Base-by-base conservation (phyloP, 1,139 yeast species). In the Debaryomyces psychrophilus region DNA sequence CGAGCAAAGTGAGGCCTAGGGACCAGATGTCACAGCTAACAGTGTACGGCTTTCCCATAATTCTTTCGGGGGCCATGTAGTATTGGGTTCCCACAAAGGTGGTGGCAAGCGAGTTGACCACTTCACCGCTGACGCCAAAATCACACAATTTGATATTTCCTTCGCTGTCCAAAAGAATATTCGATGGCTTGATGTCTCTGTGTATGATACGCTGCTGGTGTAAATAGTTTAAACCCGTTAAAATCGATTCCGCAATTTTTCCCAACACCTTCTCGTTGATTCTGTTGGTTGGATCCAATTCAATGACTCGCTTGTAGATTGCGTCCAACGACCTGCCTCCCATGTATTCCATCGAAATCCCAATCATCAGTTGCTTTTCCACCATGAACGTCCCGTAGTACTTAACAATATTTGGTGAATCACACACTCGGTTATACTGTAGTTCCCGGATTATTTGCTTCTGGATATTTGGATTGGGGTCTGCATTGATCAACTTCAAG, bases 91-190 rank as follows among this genome's bases (percentile, higher is more conserved):
- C 99, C 0, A 97, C 95, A 62, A 92, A 93, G 0, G 99, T 93
- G 0, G 96, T 88, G 1, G 98, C 98, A 42, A 93, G 71, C 0
- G 97, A 90, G 64, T 92, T 87, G 20, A 92, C 97, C 11, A 93
- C 97, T 60, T 90, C 97, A 8, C 99, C 98, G 58, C 96, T 86
- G 28, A 93, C 99, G n/a, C 99, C 99, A 70, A 93, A 93, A 69
- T 93, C 99, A 69, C 99, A 93, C 41, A 93, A 72, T 64, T 93
- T 93, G 44, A 92, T 92, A 58, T 87, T 85, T 2, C 99, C 99
- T 8, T 70, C 58, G 2, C 69, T 65, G 59, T 89, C 93, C 23
- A 93, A 67, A 47, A 93, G 67, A 47, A 93, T 90, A 63, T 93
- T 93, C 51, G 90, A 95, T 1, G 98, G 98, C 62, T 93, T 93